Evolutionary conservation across 768 basidiomycete species (phyloP), one percentile per base, ranked within the genome.

Genomic region (Russula dissimulans): DNA sequence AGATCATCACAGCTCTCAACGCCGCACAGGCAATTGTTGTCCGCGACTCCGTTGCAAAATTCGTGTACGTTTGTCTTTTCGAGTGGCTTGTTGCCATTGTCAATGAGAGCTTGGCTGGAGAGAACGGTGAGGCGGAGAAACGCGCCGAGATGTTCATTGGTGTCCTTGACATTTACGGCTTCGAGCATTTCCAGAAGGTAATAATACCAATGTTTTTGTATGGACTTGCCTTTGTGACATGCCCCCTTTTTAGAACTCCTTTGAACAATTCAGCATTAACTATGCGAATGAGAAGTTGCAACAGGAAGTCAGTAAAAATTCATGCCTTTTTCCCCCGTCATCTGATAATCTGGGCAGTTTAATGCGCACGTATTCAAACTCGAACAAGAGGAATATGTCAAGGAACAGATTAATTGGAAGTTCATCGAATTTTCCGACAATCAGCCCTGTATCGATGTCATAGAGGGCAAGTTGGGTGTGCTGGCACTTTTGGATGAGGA

Each of bases 401-500:
- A 95, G 65, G 97, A 99, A 71, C 81, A 97, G 73, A 99, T 99
- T 71, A 93, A 97, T 71, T 99, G 97, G 97, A 97, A 91, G 9
- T 98, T 98, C 75, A 99, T 99, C 71, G 95, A 98, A 69, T 99
- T 97, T 73, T 91, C 91, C 10, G 97, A 99, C 74, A 99, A 99
- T 69, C 97, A 98, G 69, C 93, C 93, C 45, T 97, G 95, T 72
- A 99, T 99, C 73, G 91, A 99, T 71, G 87, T 97, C 63, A 97
- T 99, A 68, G 97, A 98, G 76, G 91, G 95, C 64, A 97, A 87
- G 72, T 84, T 99, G 59, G 97, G 97, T 61, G 90, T 99, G 39
- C 79, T 99, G 57, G 86, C 95, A 6, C 79, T 99, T 22, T 80
- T 99, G 44, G 97, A 99, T 69, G 97, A 99, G 75, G 97, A 99